Conservation (phyloP, 108 stramenopile species). For the Fragilariopsis cylindrus region DNA sequence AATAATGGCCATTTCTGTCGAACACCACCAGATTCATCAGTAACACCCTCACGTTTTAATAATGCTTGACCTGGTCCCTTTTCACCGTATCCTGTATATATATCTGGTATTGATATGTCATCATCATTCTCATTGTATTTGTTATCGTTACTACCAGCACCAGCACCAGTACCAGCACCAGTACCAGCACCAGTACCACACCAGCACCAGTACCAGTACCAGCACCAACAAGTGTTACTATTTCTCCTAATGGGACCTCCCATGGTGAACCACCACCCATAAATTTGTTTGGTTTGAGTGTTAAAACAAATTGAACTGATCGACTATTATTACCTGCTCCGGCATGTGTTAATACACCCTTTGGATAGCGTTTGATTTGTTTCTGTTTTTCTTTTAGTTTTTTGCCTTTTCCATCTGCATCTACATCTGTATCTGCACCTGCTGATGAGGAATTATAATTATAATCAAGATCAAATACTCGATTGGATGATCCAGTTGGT, state of each 20-base stretch:
- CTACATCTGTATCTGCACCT: no score
- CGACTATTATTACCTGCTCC: slow-evolving; percentile 67
- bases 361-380: slow-evolving; percentile 60
- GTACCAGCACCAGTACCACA: no score
- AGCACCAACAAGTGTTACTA: slow-evolving; percentile 20
- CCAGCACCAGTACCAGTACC: no score
- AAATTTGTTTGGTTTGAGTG: slow-evolving; percentile 48
- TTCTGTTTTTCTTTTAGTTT: slow-evolving; percentile 25
- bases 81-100: slow-evolving; percentile 49
- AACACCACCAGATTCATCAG: slow-evolving; percentile 26
- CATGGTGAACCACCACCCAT: slow-evolving; percentile 78
- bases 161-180: no score
- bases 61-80: slow-evolving; percentile 32
- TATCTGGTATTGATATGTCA: slow-evolving; percentile 4
- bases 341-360: slow-evolving; percentile 63
- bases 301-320: slow-evolving; percentile 64
- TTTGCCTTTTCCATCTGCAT: no score
- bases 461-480: slow-evolving; percentile 4
- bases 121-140: no score
- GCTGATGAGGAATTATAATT: no score
- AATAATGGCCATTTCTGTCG: slow-evolving; percentile 45
- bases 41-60: slow-evolving; percentile 17
- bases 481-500: slow-evolving; percentile 66
- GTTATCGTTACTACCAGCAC: no score
- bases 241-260: slow-evolving; percentile 77